These are phyloP conservation scores for Fusarium armeniacum DNA, from an alignment of 2,329 filamentous ascomycete species.

Conservation along the genomic window DNA sequence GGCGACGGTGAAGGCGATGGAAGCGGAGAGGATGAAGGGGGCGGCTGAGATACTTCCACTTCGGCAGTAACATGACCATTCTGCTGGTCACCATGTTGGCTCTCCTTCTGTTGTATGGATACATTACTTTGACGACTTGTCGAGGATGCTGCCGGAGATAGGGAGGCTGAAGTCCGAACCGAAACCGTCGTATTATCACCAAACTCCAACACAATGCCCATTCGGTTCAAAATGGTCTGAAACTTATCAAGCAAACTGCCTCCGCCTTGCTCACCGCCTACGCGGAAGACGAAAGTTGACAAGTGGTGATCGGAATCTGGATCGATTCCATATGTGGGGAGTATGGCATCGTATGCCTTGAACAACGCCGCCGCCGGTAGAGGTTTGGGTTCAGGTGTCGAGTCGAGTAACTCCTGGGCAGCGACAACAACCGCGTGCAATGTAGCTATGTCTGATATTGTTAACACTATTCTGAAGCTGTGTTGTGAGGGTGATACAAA, in stretches of 20 bases:
- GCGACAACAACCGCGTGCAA: slow-evolving; percentile 81
- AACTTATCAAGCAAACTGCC: slow-evolving; percentile 77
- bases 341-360: slow-evolving; percentile 81
- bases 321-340: slow-evolving; percentile 78
- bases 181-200: slow-evolving; percentile 55
- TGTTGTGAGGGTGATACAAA: slow-evolving; percentile 48
- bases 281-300: slow-evolving; percentile 82
- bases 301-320: slow-evolving; percentile 82
- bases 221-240: slow-evolving; percentile 73
- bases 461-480: slow-evolving; percentile 23
- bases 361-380: slow-evolving; percentile 84
- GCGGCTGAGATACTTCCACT: slow-evolving; percentile 11
- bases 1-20: slow-evolving; percentile 12
- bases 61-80: slow-evolving; percentile 24
- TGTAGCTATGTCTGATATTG: slow-evolving; percentile 78
- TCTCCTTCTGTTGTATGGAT: slow-evolving; percentile 1
- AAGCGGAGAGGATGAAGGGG: slow-evolving; percentile 13
- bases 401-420: slow-evolving; percentile 75
- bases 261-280: slow-evolving; percentile 75
- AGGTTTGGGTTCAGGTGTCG: slow-evolving; percentile 70
- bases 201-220: slow-evolving; percentile 80
- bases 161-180: slow-evolving; percentile 41
- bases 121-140: slow-evolving; percentile 40
- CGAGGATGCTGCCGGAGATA: slow-evolving; percentile 44
- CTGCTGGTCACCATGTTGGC: slow-evolving; percentile 12